Percentiles rank a stretch among this genome's conserved stretches.
phyloP scores from a whole-genome alignment of 2,329 filamentous ascomycete genomes.

The Beauveria asiatica region DNA sequence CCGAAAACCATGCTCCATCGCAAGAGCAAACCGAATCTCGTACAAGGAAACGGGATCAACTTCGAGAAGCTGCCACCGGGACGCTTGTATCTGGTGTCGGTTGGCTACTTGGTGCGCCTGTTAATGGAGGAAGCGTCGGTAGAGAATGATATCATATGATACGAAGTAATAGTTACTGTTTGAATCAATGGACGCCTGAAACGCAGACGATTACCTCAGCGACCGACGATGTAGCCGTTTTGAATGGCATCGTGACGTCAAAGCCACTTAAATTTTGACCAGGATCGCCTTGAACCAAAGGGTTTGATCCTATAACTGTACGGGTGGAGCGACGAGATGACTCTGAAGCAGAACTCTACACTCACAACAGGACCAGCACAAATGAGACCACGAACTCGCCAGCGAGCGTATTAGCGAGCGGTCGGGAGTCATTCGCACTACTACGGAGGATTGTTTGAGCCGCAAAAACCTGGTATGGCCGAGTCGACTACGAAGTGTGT shows the following conservation, averaged over 20 bases:
- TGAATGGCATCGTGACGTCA: not conserved
- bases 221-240: not conserved
- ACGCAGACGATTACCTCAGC: too few relatives aligned
- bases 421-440: not conserved
- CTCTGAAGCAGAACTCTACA: too few relatives aligned
- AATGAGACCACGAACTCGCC: not conserved
- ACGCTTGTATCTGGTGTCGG: constrained; percentile 58
- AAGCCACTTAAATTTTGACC: not conserved
- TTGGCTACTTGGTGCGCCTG: constrained; percentile 55
- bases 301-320: too few relatives aligned
- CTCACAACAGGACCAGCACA: not conserved
- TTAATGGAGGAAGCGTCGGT: constrained; percentile 15
- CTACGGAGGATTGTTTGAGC: not conserved
- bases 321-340: not conserved
- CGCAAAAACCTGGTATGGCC: not conserved
- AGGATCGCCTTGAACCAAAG: not conserved
- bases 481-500: not conserved
- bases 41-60: constrained; percentile 63
- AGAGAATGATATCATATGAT: not conserved
- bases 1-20: constrained; percentile 14
- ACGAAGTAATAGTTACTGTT: not conserved
- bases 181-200: not conserved
- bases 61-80: constrained; percentile 58
- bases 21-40: constrained; percentile 27
- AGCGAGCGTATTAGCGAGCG: not conserved